Percentiles rank a stretch among this genome's conserved stretches.
These are phyloP conservation scores for Hanseniaspora vineae DNA, from an alignment of 805 yeast genomes.

Conservation along the genomic window DNA sequence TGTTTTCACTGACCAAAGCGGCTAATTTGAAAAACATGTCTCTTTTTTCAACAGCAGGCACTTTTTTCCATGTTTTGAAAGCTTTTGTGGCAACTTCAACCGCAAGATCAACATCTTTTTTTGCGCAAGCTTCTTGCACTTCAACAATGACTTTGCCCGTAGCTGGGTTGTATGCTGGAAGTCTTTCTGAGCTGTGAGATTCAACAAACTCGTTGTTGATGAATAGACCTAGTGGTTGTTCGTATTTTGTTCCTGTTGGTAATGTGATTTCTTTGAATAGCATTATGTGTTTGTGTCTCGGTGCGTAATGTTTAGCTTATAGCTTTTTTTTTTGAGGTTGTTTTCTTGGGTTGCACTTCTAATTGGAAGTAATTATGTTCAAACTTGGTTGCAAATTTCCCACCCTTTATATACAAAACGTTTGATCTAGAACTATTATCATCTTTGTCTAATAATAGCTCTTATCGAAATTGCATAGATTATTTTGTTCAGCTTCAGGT, in stretches of 20 bases:
- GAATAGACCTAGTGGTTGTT: slow-evolving; percentile 67
- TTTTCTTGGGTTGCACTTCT: no score
- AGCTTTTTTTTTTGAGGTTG: no score
- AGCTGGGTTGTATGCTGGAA: slow-evolving; percentile 35
- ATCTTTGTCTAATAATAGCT: no score
- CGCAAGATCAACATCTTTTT: slow-evolving; percentile 40
- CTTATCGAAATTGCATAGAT: no score
- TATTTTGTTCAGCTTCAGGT: no score
- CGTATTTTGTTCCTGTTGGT: slow-evolving; percentile 56
- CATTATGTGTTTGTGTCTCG: slow-evolving; percentile 1
- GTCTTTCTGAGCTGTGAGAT: slow-evolving; percentile 22
- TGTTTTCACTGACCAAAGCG: slow-evolving; percentile 33
- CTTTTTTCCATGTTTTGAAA: slow-evolving; percentile 35
- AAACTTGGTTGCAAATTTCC: no score
- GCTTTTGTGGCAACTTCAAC: slow-evolving; percentile 41
- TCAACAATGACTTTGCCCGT: slow-evolving; percentile 39
- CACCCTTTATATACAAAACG: no score
- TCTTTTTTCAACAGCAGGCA: slow-evolving; percentile 34
- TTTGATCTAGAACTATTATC: no score
- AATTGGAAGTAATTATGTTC: no score
- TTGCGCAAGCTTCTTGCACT: slow-evolving; percentile 35
- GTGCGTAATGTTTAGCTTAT: no score
- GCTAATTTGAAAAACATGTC: slow-evolving; percentile 37
- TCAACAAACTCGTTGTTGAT: slow-evolving; percentile 60
- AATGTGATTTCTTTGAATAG: slow-evolving; percentile 28